Base-by-base conservation (phyloP, 208 protist species). In the Herpetomonas muscarum region DNA sequence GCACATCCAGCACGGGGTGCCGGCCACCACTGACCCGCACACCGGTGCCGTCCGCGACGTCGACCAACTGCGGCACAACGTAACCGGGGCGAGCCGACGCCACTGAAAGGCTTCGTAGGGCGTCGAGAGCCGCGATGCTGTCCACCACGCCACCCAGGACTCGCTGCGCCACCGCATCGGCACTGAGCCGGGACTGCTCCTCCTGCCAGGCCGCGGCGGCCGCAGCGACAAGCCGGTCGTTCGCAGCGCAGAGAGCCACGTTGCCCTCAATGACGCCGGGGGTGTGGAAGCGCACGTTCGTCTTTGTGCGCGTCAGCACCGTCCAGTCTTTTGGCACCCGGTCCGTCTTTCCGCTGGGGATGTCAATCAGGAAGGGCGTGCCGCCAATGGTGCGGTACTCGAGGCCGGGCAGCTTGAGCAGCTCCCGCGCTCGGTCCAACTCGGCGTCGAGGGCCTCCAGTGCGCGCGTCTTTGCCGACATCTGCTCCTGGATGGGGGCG, bases 271-370 rank as follows among this genome's bases (percentile, higher is more conserved):
- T 51, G 54, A 92, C 79, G 13, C 49, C 52, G 13, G 77, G 70
- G 0, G 88, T 92, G 70, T 91, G 85, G 58, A 77, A 92, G 15
- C 88, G 85, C 47, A 95, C 85, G 61, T 92, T 75, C 22, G 70
- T 81, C 57, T 86, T 84, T 3, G 81, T 95, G 61, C 85, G 78
- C 13, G 82, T 72, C 37, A 91, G 63, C 47, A 95, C 88, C 7
- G 76, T 47, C 85, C 88, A 95, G 32, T 76, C 67, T 21, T 58
- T 51, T 21, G 78, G 80, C n/a, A 68, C 83, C 46, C 54, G 70
- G 34, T 59, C 50, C 46, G 67, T 70, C 54, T 85, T 85, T 19
- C 53, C 66, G 10, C 52, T 61, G 6, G 85, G 85, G 6, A 95
- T 66, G 50, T 95, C 88, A 7, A 95, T 28, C 41, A 92, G 32